Percentiles rank a stretch among this genome's conserved stretches.
phyloP scores from a whole-genome alignment of 371 early-diverging fungal genomes.

The Mucor lusitanicus region DNA sequence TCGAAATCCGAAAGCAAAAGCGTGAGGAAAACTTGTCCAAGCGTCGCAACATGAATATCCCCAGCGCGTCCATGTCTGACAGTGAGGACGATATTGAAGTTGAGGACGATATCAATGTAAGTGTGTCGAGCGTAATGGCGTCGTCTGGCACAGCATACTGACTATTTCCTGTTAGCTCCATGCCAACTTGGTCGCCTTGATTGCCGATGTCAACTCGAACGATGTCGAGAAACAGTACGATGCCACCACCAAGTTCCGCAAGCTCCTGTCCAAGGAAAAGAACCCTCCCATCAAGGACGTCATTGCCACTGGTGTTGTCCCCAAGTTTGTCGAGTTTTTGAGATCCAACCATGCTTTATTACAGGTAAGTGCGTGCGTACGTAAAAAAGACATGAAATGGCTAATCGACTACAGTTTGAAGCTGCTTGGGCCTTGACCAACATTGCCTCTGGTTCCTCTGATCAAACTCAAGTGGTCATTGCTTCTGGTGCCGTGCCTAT shows the following conservation, averaged over 20 bases:
- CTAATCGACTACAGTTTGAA: conserved; percentile 78
- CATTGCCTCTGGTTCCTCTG: conserved; percentile 98
- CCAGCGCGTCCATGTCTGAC: conserved; percentile 62
- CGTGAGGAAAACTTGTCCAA: conserved; percentile 94
- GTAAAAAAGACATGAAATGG: background rate
- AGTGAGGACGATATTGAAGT: conserved; percentile 78
- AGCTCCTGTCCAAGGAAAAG: conserved; percentile 95
- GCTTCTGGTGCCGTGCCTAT: conserved; percentile 92
- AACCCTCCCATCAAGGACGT: conserved; percentile 99
- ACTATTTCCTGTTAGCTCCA: conserved; percentile 11
- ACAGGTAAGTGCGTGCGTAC: conserved; percentile 88
- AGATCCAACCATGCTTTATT: conserved; percentile 75
- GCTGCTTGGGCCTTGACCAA: conserved; percentile 99
- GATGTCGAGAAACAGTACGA: conserved; percentile 80
- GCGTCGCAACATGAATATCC: conserved; percentile 80
- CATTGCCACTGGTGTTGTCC: conserved; percentile 92
- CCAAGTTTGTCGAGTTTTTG: conserved; percentile 96
- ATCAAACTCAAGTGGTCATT: conserved; percentile 96
- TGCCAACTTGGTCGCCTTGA: conserved; percentile 52
- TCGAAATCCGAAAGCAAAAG: conserved; percentile 96
- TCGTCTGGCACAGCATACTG: too few relatives aligned
- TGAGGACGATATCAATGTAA: conserved; percentile 52
- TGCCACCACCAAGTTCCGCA: conserved; percentile 94
- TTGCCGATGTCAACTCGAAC: conserved; percentile 73
- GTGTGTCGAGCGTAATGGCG: too few relatives aligned